These are phyloP conservation scores for Magnaporthiopsis rhizophila DNA, from an alignment of 2,329 filamentous ascomycete genomes.

Conservation along the genomic window DNA sequence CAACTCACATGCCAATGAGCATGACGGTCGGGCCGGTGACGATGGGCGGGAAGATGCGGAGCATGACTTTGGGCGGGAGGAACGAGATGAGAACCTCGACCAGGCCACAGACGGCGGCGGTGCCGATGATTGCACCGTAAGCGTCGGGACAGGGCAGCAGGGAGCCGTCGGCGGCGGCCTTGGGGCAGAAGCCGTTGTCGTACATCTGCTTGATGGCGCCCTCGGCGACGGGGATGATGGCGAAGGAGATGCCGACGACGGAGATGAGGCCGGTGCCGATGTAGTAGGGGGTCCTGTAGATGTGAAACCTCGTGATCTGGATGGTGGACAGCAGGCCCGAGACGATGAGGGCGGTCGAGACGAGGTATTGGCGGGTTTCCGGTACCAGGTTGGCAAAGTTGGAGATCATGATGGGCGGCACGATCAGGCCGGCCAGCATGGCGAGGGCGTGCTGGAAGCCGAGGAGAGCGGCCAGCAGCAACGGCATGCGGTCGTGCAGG, in stretches of 20 bases:
- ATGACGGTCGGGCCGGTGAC: constrained; percentile 37
- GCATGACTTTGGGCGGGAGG: constrained; percentile 58
- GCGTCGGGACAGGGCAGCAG: constrained; percentile 66
- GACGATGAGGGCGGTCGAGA: constrained; percentile 71
- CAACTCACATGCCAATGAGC: constrained; percentile 55
- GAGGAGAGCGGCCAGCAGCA: constrained; percentile 64
- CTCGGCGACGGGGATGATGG: constrained; percentile 64
- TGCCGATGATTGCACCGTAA: constrained; percentile 70
- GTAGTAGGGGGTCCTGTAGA: constrained; percentile 63
- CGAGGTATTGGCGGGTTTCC: constrained; percentile 64
- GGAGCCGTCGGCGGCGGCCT: constrained; percentile 50
- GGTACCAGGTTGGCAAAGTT: constrained; percentile 55
- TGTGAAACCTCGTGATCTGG: constrained; percentile 71
- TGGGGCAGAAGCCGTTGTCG: constrained; percentile 57
- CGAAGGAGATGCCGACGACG: constrained; percentile 60
- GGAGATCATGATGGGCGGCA: constrained; percentile 67
- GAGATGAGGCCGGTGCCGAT: constrained; percentile 61
- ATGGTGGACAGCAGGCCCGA: constrained; percentile 66
- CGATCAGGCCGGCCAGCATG: constrained; percentile 70
- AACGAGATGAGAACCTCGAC: constrained; percentile 70
- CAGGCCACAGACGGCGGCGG: constrained; percentile 54
- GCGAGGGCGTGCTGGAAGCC: constrained; percentile 73
- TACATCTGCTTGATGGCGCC: constrained; percentile 75
- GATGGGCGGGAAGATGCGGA: constrained; percentile 71
- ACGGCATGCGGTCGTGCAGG: constrained; percentile 70